phyloP scores from a whole-genome alignment of 306 rosid species.

The Vicia faba region DNA sequence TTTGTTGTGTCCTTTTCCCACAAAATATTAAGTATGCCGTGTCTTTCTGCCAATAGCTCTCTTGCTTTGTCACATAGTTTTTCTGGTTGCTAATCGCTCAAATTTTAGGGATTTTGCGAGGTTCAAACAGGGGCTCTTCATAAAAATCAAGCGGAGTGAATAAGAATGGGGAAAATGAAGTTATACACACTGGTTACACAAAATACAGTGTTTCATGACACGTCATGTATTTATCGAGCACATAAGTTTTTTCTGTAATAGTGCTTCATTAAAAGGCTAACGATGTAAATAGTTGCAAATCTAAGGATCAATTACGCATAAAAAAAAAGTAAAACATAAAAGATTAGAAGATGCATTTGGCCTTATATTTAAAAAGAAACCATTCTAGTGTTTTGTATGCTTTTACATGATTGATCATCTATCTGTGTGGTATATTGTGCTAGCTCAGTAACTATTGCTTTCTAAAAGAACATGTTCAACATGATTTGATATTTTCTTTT shows the following conservation, averaged over 20 bases:
- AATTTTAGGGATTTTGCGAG: conserved; percentile 23
- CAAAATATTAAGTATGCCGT: not conserved
- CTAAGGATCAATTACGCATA: no score
- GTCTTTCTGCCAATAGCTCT: not conserved
- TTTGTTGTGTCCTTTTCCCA: conserved; percentile 20
- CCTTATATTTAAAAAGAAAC: not conserved
- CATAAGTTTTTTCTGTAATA: no score
- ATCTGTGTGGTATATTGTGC: conserved; percentile 1
- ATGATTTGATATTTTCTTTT: conserved; percentile 8
- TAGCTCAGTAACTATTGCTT: not conserved
- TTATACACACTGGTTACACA: no score
- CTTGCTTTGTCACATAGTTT: conserved; percentile 9
- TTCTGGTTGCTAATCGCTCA: conserved; percentile 6
- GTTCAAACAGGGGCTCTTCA: conserved; percentile 2
- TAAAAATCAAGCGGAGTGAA: no score
- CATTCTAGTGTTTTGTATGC: not conserved
- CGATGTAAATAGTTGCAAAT: no score
- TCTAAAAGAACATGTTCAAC: conserved; percentile 7
- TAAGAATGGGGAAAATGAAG: no score
- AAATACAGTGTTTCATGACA: no score
- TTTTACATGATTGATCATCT: not conserved
- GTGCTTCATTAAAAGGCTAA: no score
- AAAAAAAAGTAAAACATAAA: no score
- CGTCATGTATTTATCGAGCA: no score
- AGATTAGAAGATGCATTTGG: no score